Conservation (phyloP, 805 yeast species). For the Pichia nakasei region DNA sequence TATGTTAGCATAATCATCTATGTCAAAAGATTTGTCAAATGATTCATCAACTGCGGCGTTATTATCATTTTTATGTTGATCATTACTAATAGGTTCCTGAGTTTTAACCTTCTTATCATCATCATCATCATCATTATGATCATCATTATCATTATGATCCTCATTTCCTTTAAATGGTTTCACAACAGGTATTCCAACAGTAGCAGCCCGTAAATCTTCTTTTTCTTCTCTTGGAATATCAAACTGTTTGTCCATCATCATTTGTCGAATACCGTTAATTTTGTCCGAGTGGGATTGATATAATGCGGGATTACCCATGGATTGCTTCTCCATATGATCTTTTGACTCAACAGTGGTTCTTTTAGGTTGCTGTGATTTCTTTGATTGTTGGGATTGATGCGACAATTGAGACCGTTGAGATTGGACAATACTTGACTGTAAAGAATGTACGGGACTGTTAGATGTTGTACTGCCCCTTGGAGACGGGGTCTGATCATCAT, state of each 20-base stretch:
- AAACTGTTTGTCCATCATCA: not conserved
- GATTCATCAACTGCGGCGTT: not conserved
- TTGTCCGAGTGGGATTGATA: not conserved
- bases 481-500: not conserved
- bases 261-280: no score
- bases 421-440: not conserved
- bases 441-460: not conserved
- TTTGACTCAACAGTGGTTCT: no score
- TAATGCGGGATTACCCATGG: not conserved
- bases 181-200: no score
- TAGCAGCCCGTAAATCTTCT: no score
- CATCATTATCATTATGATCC: no score
- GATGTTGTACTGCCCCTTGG: conserved; percentile 1
- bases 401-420: not conserved
- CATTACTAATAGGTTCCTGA: no score
- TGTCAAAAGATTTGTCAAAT: not conserved
- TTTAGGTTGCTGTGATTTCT: not conserved
- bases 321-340: no score
- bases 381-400: not conserved
- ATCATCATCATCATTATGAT: no score
- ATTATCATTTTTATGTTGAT: not conserved
- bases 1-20: not conserved
- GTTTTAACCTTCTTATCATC: no score
- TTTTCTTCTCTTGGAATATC: not conserved
- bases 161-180: no score